A percentile compares a stretch with the other conserved stretches of the same genome.
These are phyloP conservation scores for Teratosphaeria epicoccoides DNA, from an alignment of 2,329 filamentous ascomycete species.

Conservation along the genomic window DNA sequence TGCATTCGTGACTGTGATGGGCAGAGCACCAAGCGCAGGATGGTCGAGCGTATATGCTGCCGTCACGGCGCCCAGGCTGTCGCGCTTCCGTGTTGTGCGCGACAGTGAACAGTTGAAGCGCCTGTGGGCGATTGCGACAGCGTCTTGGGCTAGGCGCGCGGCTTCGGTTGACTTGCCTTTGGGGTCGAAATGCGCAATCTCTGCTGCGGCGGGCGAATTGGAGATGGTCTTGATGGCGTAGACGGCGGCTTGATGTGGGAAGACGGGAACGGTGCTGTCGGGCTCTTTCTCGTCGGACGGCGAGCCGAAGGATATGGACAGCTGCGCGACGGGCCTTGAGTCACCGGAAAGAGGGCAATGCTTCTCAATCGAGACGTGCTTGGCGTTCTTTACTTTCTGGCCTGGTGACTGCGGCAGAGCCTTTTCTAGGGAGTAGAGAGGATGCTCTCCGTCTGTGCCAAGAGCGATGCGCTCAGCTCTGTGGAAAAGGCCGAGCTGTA, in stretches of 20 bases:
- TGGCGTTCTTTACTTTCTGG: constrained; percentile 2
- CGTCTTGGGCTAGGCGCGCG: constrained; percentile 48
- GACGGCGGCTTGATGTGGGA: constrained; percentile 38
- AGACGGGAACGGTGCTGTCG: constrained; percentile 21
- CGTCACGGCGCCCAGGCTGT: constrained; percentile 16
- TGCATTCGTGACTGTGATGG: constrained; percentile 29
- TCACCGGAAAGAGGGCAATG: constrained; percentile 10
- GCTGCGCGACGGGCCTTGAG: constrained; percentile 15
- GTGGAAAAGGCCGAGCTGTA: constrained; percentile 19
- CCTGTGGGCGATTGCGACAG: constrained; percentile 52
- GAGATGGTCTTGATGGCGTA: constrained; percentile 36
- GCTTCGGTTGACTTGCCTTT: constrained; percentile 52
- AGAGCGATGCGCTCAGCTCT: constrained; percentile 12
- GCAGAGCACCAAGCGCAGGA: constrained; percentile 33
- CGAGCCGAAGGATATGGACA: constrained; percentile 9
- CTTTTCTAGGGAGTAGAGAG: constrained; percentile 19
- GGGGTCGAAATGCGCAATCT: constrained; percentile 58
- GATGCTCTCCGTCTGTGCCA: constrained; percentile 12
- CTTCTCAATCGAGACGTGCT: constrained; percentile 16
- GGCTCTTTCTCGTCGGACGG: constrained; percentile 1
- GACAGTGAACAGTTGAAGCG: constrained; percentile 59
- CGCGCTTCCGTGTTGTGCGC: constrained; percentile 39
- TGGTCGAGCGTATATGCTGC: constrained; percentile 37
- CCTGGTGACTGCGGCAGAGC: constrained; percentile 2
- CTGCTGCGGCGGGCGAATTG: constrained; percentile 34